Percentiles rank a stretch among this genome's conserved stretches.
Conservation (phyloP, 192 early-diverging fungal genomes). For the Gryganskiella cystojenkinii region DNA sequence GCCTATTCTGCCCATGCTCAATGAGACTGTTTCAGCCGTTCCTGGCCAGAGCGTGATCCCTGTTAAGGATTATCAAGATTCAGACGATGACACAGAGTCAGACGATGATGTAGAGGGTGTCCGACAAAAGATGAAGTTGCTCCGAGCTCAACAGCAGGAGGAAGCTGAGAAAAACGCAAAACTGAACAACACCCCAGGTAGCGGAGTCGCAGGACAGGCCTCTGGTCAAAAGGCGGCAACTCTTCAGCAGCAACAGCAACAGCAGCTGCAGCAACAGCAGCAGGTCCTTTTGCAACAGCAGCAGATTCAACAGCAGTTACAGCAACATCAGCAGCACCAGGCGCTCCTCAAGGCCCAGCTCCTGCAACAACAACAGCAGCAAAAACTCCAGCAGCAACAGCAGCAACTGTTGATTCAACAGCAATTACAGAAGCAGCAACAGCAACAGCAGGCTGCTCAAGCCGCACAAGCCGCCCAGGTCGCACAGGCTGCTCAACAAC, state of each 20-base stretch:
- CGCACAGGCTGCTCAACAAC: constrained; percentile 1
- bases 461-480: constrained; percentile 2
- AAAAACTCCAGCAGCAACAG: constrained; percentile 28
- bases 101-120: constrained; percentile 66
- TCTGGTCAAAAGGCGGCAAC: constrained; percentile 23
- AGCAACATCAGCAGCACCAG: constrained; percentile 44
- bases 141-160: constrained; percentile 52
- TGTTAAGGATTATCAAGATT: constrained; percentile 45
- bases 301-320: constrained; percentile 38
- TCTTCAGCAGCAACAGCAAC: constrained; percentile 32
- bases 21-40: constrained; percentile 51
- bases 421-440: constrained; percentile 34
- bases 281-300: constrained; percentile 43
- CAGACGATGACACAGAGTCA: constrained; percentile 63
- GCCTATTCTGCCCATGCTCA: constrained; percentile 50
- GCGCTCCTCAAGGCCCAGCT: constrained; percentile 41
- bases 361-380: constrained; percentile 38
- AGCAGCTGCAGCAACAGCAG: constrained; percentile 34
- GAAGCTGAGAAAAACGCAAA: constrained; percentile 46
- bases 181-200: neutral
- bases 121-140: constrained; percentile 57
- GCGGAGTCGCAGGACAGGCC: neutral
- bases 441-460: constrained; percentile 24
- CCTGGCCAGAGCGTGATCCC: constrained; percentile 52
- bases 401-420: constrained; percentile 45